These are phyloP conservation scores for Monosporascus sp. DNA, from an alignment of 2,329 filamentous ascomycete species.

Conservation along the genomic window DNA sequence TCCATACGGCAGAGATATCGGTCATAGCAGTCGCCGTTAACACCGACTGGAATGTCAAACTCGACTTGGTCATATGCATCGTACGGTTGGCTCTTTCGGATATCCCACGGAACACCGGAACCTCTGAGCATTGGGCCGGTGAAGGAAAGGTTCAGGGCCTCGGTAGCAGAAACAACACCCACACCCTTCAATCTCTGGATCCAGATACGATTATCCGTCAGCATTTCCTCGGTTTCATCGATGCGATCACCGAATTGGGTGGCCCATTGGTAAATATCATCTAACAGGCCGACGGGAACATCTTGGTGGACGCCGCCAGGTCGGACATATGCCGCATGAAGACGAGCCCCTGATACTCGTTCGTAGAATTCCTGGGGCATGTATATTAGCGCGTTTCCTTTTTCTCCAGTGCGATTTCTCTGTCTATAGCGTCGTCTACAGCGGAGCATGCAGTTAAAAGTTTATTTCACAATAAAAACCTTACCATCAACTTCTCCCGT, in stretches of 20 bases:
- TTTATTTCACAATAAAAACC: constrained; percentile 20
- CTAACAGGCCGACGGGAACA: constrained; percentile 85
- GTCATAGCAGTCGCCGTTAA: constrained; percentile 98
- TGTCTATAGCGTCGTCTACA: background rate
- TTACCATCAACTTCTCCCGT: constrained; percentile 98
- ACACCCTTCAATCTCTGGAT: constrained; percentile 86
- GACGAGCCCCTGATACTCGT: constrained; percentile 93
- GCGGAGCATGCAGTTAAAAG: background rate
- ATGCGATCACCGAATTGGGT: constrained; percentile 98
- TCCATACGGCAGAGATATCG: constrained; percentile 99
- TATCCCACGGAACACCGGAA: constrained; percentile 91
- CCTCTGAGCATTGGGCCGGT: constrained; percentile 97
- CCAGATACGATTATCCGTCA: constrained; percentile 99
- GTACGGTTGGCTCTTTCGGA: constrained; percentile 95
- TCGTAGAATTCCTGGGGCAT: constrained; percentile 89
- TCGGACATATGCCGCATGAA: constrained; percentile 94
- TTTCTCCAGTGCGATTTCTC: constrained; percentile 3
- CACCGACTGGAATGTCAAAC: constrained; percentile 93
- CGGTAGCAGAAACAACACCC: constrained; percentile 83
- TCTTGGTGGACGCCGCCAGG: constrained; percentile 96
- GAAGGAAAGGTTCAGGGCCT: constrained; percentile 97
- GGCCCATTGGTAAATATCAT: constrained; percentile 99
- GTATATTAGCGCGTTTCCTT: constrained; percentile 3
- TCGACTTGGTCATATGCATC: constrained; percentile 98
- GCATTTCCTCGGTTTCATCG: constrained; percentile 96